A percentile compares a stretch with the other conserved stretches of the same genome.
Evolutionary conservation across 306 rosid genomes (phyloP).

Genomic region (Ammopiptanthus mongolicus): DNA sequence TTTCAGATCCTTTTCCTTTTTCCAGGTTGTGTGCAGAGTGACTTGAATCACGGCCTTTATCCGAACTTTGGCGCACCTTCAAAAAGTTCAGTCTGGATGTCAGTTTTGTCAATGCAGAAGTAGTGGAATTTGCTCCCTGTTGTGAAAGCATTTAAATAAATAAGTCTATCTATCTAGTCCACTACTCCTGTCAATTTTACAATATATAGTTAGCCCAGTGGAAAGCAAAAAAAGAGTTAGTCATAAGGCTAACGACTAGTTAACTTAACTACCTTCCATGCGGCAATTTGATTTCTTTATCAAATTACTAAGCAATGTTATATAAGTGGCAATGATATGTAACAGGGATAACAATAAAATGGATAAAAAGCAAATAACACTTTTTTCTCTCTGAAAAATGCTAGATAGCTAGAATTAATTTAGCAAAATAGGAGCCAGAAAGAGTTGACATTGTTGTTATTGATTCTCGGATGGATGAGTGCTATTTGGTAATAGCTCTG

Average conservation of each 20-base stretch:
- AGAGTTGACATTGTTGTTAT: not conserved
- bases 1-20: constrained; percentile 42
- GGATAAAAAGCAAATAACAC: not conserved
- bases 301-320: not conserved
- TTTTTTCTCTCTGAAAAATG: not conserved
- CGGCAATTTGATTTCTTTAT: constrained; percentile 1
- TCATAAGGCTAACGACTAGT: not conserved
- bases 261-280: not conserved
- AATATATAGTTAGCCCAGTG: not conserved
- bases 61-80: constrained; percentile 70
- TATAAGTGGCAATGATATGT: not conserved
- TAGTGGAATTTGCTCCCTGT: constrained; percentile 55
- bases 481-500: not conserved
- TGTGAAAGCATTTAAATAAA: constrained; percentile 32
- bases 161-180: constrained; percentile 25
- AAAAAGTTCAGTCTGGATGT: constrained; percentile 72
- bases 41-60: constrained; percentile 40
- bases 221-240: not conserved
- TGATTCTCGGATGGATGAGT: not conserved
- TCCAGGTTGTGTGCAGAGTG: constrained; percentile 28
- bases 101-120: constrained; percentile 72
- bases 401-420: not conserved
- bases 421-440: not conserved
- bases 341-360: not conserved
- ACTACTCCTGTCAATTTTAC: constrained; percentile 15